phyloP scores from a whole-genome alignment of 2,329 filamentous ascomycete genomes.

The Diaporthe australafricana region DNA sequence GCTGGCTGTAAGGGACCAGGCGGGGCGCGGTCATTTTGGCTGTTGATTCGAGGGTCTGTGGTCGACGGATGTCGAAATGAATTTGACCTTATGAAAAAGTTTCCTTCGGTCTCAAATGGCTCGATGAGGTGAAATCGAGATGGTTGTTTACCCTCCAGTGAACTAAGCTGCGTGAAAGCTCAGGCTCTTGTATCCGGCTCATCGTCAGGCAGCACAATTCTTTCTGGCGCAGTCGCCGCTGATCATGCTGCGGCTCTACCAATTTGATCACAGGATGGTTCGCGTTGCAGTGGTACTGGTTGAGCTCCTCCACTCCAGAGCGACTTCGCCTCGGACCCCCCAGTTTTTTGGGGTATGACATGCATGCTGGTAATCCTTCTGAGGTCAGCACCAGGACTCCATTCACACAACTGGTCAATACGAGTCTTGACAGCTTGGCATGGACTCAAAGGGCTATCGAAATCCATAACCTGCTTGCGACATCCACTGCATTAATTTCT shows the following conservation, averaged over 20 bases:
- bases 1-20: neutral
- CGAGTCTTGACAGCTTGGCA: neutral
- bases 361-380: neutral
- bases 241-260: neutral
- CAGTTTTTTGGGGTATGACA: neutral
- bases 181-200: neutral
- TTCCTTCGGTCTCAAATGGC: neutral
- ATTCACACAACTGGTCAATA: neutral
- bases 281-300: neutral
- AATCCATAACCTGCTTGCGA: neutral
- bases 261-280: neutral
- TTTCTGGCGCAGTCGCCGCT: neutral
- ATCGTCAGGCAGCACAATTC: conserved; percentile 6
- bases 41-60: neutral
- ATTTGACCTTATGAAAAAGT: neutral
- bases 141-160: neutral
- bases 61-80: neutral
- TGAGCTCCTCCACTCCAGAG: neutral
- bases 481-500: neutral
- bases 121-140: neutral
- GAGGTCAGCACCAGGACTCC: neutral
- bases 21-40: no score
- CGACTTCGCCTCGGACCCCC: neutral
- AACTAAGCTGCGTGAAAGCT: neutral
- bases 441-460: neutral